These are phyloP conservation scores for Naganishia kalamii DNA, from an alignment of 768 basidiomycete genomes.

Conservation along the genomic window DNA sequence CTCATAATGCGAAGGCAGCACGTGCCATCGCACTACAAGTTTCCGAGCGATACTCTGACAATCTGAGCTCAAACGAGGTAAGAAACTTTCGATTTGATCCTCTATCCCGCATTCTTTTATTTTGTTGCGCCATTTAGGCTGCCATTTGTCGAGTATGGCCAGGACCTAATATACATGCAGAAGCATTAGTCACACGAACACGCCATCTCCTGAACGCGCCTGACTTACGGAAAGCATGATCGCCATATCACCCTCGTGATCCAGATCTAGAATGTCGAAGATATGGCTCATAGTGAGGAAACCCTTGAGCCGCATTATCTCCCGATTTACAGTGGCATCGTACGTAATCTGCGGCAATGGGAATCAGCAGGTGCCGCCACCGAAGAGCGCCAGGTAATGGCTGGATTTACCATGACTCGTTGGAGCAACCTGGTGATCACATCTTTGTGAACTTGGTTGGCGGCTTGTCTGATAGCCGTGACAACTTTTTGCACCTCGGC, in stretches of 20 bases:
- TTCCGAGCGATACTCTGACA: slow-evolving; percentile 61
- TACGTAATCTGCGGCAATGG: slow-evolving; percentile 66
- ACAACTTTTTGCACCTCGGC: slow-evolving; percentile 86
- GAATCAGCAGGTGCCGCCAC: neutral
- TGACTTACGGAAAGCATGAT: slow-evolving; percentile 62
- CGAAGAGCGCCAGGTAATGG: neutral
- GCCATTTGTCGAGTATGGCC: slow-evolving; percentile 56
- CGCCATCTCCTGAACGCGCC: neutral
- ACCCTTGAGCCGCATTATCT: slow-evolving; percentile 86
- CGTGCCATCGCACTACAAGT: slow-evolving; percentile 75
- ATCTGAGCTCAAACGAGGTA: slow-evolving; percentile 52
- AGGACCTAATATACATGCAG: slow-evolving; percentile 42
- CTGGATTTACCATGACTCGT: slow-evolving; percentile 63
- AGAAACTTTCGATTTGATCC: slow-evolving; percentile 56
- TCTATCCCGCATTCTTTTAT: slow-evolving; percentile 76
- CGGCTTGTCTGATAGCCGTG: slow-evolving; percentile 80
- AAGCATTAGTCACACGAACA: neutral
- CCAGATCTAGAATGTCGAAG: slow-evolving; percentile 53
- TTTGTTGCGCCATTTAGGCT: slow-evolving; percentile 78
- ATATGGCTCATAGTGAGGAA: slow-evolving; percentile 87
- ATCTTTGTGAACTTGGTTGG: slow-evolving; percentile 57
- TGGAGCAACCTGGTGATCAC: slow-evolving; percentile 75
- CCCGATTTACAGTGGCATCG: slow-evolving; percentile 65
- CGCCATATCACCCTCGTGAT: slow-evolving; percentile 64
- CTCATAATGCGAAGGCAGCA: slow-evolving; percentile 68